Conservation (phyloP, 768 basidiomycete genomes). For the Cystofilobasidium bisporidii region DNA sequence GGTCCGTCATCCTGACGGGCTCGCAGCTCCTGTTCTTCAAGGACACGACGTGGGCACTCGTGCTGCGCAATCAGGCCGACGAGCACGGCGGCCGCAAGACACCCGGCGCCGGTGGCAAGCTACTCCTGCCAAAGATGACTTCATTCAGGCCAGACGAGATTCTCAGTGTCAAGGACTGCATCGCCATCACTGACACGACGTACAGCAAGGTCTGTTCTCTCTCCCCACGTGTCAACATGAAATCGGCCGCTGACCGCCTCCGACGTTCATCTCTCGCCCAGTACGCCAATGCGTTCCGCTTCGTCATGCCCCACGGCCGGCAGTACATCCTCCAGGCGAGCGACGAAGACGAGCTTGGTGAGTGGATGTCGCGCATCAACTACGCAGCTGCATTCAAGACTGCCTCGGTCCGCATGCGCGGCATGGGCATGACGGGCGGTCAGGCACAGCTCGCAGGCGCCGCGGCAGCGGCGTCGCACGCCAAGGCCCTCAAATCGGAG, state of each 20-base stretch:
- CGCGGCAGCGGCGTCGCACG: constrained; percentile 74
- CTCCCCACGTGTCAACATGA: not conserved
- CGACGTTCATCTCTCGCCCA: constrained; percentile 32
- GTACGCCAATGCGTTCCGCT: constrained; percentile 66
- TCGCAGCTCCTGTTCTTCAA: constrained; percentile 81
- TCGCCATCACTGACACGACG: constrained; percentile 70
- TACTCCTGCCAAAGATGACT: constrained; percentile 38
- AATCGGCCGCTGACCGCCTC: not conserved
- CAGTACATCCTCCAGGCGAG: constrained; percentile 70
- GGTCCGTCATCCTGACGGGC: constrained; percentile 73
- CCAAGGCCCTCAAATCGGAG: constrained; percentile 43
- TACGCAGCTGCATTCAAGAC: constrained; percentile 89
- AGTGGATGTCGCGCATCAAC: constrained; percentile 87
- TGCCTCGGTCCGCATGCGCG: constrained; percentile 68
- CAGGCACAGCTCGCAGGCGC: constrained; percentile 70
- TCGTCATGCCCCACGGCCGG: constrained; percentile 65
- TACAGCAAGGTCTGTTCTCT: constrained; percentile 57
- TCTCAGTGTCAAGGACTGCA: constrained; percentile 60
- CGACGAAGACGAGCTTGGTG: constrained; percentile 63
- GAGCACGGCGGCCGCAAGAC: constrained; percentile 5
- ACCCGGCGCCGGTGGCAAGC: constrained; percentile 9
- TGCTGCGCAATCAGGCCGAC: constrained; percentile 30
- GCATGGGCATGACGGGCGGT: constrained; percentile 56
- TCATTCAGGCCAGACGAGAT: constrained; percentile 69
- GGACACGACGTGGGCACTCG: constrained; percentile 22